phyloP scores from a whole-genome alignment of 1,139 yeast species.

The Yamadazyma pseudoaaseri region DNA sequence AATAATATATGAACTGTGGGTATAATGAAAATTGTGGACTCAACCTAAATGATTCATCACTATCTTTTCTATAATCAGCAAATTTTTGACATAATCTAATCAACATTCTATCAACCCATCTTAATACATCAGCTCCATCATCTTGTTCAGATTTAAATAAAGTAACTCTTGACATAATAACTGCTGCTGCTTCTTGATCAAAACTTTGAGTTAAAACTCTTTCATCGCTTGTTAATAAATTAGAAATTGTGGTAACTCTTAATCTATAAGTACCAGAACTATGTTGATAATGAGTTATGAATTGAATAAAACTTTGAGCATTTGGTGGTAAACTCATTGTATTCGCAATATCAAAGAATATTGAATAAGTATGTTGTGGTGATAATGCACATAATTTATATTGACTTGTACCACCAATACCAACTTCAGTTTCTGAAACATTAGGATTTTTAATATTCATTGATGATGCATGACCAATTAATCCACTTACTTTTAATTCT shows the following conservation, averaged over 20 bases:
- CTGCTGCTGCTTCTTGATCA: slow-evolving; percentile 99
- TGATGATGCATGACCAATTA: slow-evolving; percentile 91
- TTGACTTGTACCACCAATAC: slow-evolving; percentile 86
- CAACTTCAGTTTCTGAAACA: slow-evolving; percentile 90
- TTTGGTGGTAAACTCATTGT: slow-evolving; percentile 39
- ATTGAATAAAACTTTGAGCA: slow-evolving; percentile 62
- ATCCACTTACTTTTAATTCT: slow-evolving; percentile 87
- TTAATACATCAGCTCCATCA: slow-evolving; percentile 51
- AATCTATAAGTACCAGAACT: slow-evolving; percentile 79
- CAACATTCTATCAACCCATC: slow-evolving; percentile 54
- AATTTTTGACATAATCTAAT: slow-evolving; percentile 51
- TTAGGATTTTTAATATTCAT: slow-evolving; percentile 60
- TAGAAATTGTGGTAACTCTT: slow-evolving; percentile 86
- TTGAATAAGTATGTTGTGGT: slow-evolving; percentile 83
- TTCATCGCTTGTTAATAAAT: slow-evolving; percentile 55
- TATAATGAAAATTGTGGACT: slow-evolving; percentile 53
- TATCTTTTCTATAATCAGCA: slow-evolving; percentile 51
- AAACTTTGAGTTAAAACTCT: slow-evolving; percentile 62
- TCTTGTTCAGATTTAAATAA: slow-evolving; percentile 82
- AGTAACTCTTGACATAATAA: slow-evolving; percentile 89
- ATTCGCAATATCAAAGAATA: slow-evolving; percentile 82
- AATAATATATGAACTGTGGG: slow-evolving; percentile 94
- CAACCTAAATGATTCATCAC: slow-evolving; percentile 46
- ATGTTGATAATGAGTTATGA: slow-evolving; percentile 76
- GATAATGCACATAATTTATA: slow-evolving; percentile 83